A percentile compares a stretch with the other conserved stretches of the same genome.
Conservation (phyloP, 2,329 filamentous ascomycete species). For the Lecanoromycetidae sp. region DNA sequence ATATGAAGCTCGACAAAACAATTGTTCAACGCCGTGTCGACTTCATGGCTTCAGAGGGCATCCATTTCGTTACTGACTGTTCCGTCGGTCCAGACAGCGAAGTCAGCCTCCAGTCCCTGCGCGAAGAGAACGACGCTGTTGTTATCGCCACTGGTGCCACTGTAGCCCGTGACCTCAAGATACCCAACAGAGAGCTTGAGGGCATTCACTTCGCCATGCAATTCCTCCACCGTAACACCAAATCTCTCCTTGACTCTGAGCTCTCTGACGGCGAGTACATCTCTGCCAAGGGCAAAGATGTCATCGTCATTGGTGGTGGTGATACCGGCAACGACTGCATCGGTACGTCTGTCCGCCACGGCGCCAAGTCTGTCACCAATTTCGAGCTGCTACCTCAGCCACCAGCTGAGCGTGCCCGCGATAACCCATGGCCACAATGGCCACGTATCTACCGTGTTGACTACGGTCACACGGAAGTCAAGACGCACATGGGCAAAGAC, state of each 20-base stretch:
- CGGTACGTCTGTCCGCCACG: conserved; percentile 88
- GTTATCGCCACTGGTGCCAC: conserved; percentile 88
- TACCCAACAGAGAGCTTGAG: conserved; percentile 74
- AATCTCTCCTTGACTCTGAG: conserved; percentile 87
- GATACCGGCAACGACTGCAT: conserved; percentile 98
- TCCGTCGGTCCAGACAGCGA: conserved; percentile 64
- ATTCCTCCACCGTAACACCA: conserved; percentile 94
- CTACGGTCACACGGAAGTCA: conserved; percentile 91
- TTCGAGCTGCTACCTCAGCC: conserved; percentile 92
- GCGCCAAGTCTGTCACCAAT: conserved; percentile 91
- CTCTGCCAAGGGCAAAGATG: conserved; percentile 88
- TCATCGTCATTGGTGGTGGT: conserved; percentile 93
- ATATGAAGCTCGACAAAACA: conserved; percentile 99
- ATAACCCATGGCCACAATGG: conserved; percentile 99
- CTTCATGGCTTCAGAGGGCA: conserved; percentile 82
- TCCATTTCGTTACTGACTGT: conserved; percentile 68
- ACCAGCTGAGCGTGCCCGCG: conserved; percentile 73
- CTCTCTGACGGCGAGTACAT: conserved; percentile 77
- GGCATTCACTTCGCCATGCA: conserved; percentile 96
- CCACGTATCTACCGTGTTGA: conserved; percentile 96
- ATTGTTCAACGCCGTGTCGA: conserved; percentile 91
- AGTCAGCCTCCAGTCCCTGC: conserved; percentile 57
- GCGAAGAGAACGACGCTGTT: conserved; percentile 65
- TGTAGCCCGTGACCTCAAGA: conserved; percentile 82
- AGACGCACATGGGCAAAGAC: conserved; percentile 90